Evolutionary conservation across 2,329 filamentous ascomycete genomes (phyloP).

Genomic region (Calycina herbarum): DNA sequence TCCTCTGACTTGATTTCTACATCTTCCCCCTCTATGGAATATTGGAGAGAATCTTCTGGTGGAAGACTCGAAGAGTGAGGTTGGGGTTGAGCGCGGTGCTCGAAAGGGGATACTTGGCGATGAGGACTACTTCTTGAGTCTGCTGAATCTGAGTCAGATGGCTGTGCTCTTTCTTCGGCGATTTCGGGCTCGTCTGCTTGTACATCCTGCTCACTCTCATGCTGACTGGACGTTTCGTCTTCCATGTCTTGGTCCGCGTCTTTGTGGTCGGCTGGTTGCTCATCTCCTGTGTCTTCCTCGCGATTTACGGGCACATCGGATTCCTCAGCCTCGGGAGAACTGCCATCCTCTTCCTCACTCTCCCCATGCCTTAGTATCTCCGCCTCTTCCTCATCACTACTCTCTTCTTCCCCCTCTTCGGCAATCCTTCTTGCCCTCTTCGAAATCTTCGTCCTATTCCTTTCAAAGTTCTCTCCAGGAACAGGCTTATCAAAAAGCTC

Average conservation of each 20-base stretch:
- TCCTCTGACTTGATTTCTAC: not conserved
- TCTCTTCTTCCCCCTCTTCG: slow-evolving; percentile 11
- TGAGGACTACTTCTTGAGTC: not conserved
- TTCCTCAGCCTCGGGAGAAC: not conserved
- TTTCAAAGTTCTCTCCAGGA: slow-evolving; percentile 26
- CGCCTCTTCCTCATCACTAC: not conserved
- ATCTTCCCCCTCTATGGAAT: not conserved
- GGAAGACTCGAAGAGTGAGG: not conserved
- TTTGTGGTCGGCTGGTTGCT: not conserved
- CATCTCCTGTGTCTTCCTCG: not conserved
- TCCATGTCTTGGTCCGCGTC: not conserved
- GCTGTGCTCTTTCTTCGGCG: not conserved
- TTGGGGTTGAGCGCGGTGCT: not conserved
- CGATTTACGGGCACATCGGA: not conserved
- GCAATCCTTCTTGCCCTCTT: slow-evolving; percentile 19
- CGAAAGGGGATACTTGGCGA: not conserved
- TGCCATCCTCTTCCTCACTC: not conserved
- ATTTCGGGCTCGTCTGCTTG: not conserved
- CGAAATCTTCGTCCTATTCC: slow-evolving; percentile 23
- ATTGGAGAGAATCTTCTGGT: not conserved
- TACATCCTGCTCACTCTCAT: no score
- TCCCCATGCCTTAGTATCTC: not conserved
- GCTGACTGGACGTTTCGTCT: not conserved
- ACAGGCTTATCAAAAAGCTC: slow-evolving; percentile 31
- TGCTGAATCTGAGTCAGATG: not conserved